A percentile compares a stretch with the other conserved stretches of the same genome.
Evolutionary conservation across 352 stramenopile species (phyloP).

Genomic region (Achlya hypogyna): DNA sequence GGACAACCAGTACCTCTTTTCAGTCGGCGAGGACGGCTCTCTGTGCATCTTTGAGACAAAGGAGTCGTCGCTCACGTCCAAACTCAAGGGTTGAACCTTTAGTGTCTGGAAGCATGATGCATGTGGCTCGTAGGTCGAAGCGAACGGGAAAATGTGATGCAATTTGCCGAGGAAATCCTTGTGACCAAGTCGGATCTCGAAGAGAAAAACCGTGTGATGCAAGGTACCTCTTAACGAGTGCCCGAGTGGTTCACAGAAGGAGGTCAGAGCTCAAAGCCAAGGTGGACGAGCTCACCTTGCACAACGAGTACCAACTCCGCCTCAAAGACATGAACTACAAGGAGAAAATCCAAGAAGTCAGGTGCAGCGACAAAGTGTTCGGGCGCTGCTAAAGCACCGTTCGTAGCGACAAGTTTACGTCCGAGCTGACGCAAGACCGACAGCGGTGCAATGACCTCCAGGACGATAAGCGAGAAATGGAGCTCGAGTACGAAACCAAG

Average conservation of each 20-base stretch:
- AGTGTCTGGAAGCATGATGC: slow-evolving; percentile 3
- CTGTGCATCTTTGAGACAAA: slow-evolving; percentile 86
- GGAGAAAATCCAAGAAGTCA: slow-evolving; percentile 91
- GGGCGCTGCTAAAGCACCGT: background rate
- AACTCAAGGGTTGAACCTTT: slow-evolving; percentile 22
- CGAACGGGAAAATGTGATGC: slow-evolving; percentile 44
- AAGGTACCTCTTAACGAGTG: background rate
- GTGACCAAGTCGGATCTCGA: slow-evolving; percentile 89
- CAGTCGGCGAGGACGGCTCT: slow-evolving; percentile 85
- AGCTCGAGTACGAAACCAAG: slow-evolving; percentile 89
- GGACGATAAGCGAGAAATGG: slow-evolving; percentile 88
- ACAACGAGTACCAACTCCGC: slow-evolving; percentile 93
- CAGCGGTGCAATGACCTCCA: slow-evolving; percentile 85
- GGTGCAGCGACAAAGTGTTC: slow-evolving; percentile 34
- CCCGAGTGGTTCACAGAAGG: slow-evolving; percentile 27
- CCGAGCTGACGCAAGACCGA: slow-evolving; percentile 89
- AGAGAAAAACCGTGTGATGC: slow-evolving; percentile 86
- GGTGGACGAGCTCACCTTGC: slow-evolving; percentile 88
- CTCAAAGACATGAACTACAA: slow-evolving; percentile 94
- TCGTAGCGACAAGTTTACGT: slow-evolving; percentile 77
- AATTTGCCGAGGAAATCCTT: slow-evolving; percentile 70
- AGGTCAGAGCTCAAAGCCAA: slow-evolving; percentile 88
- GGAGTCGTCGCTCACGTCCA: slow-evolving; percentile 27
- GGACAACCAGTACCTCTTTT: slow-evolving; percentile 90
- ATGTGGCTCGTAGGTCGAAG: background rate